Evolutionary conservation across 163 green algal genomes (phyloP), one percentile per base, ranked within the genome.

Genomic region (Picocystis sp.): DNA sequence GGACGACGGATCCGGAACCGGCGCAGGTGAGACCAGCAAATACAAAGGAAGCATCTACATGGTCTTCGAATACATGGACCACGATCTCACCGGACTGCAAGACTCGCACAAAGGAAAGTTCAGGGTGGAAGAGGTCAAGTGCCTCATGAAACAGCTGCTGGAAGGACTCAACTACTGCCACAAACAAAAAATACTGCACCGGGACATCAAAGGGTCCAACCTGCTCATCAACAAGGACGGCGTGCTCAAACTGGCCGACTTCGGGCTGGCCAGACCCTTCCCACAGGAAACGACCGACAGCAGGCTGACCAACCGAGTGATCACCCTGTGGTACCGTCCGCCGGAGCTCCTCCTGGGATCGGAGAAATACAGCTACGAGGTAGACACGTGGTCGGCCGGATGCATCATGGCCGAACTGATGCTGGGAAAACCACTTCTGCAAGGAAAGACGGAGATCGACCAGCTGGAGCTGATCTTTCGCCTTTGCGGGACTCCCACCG

Each of bases 11-110:
- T 38, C 17, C 17, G 17, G 17, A 19, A 19, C 17, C 29, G 29
- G 5, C 29, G 8, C 29, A 38, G 29, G 29, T n/a, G 61, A 65
- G 5, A 69, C 61, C 19, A 52, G 17, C 17, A 72, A 72, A 51
- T 56, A 76, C 64, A 92, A 93, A 63, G 84, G 86, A 21, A 82
- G 69, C 65, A 93, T 99, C 47, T 99, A 94, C 77, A 96, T 99
- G 86, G 85, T 98, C 1, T 96, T 98, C 70, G 90, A 99, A 61
- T 99, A 94, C 72, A 89, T 92, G 63, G 86, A 99, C 50, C 86
- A 96, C 56, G 90, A 99, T 70, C 69, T 99, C 33, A 93, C 85
- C 0, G 90, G 70, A 13, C 70, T 96, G 11, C 77, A 87, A 61
- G 85, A 93, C 22, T 60, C 65, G 17, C 66, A 61, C 21, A 72